Conservation (phyloP, 192 early-diverging fungal genomes). For the Haplosporangium gracile region DNA sequence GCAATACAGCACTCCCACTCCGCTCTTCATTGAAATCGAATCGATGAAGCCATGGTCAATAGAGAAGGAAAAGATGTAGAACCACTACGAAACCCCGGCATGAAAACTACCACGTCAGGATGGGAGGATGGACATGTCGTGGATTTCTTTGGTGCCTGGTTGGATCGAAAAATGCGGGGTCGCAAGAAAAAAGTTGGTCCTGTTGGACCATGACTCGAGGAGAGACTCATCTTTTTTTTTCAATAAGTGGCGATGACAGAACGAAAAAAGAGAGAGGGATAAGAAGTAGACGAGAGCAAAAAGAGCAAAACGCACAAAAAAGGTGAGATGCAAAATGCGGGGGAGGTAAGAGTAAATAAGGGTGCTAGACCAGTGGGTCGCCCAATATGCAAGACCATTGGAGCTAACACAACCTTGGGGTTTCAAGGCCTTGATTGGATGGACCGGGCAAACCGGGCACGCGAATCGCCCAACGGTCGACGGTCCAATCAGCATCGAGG, state of each 20-base stretch:
- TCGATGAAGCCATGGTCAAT: not conserved
- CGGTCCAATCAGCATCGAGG: not conserved
- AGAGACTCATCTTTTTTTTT: not conserved
- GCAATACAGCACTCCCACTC: not conserved
- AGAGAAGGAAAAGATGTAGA: not conserved
- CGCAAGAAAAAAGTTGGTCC: not conserved
- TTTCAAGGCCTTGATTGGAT: not conserved
- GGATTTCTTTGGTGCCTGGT: slow-evolving; percentile 24
- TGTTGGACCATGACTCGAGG: not conserved
- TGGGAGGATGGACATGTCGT: not conserved
- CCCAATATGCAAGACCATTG: too few species aligned
- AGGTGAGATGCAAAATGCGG: not conserved
- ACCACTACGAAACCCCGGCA: not conserved
- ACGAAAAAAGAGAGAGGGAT: not conserved
- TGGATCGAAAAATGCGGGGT: slow-evolving; percentile 35
- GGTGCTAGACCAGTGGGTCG: not conserved
- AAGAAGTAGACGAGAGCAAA: not conserved
- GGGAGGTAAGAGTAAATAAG: not conserved
- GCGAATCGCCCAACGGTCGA: not conserved
- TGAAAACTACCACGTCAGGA: not conserved
- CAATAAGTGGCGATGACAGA: not conserved
- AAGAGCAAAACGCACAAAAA: not conserved
- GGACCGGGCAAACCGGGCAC: not conserved
- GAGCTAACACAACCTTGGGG: too few species aligned
- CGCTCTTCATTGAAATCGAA: not conserved